These are phyloP conservation scores for Triglochin maritima DNA, from an alignment of 106 monocot species.

Conservation along the genomic window DNA sequence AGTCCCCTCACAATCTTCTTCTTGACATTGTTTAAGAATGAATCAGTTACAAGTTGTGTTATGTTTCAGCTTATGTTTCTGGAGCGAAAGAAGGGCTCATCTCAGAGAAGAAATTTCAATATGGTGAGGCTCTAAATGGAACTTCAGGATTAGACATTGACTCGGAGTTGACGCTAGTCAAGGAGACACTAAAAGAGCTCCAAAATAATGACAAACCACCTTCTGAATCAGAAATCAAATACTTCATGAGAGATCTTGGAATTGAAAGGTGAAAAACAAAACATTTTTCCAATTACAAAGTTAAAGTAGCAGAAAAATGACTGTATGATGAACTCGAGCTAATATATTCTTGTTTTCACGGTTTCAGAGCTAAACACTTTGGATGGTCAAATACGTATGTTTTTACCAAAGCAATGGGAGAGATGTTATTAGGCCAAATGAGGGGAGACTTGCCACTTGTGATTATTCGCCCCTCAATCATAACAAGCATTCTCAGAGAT, in stretches of 20 bases:
- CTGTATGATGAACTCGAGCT: neutral
- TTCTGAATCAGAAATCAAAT: slow-evolving; percentile 10
- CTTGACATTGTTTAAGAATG: neutral
- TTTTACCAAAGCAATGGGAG: slow-evolving; percentile 74
- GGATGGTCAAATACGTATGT: slow-evolving; percentile 89
- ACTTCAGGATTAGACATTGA: slow-evolving; percentile 32
- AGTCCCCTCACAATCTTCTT: neutral
- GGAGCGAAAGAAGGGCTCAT: slow-evolving; percentile 38
- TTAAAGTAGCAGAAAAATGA: too few relatives aligned
- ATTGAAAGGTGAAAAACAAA: slow-evolving; percentile 38
- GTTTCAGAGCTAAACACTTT: slow-evolving; percentile 37
- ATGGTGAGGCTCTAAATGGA: slow-evolving; percentile 39
- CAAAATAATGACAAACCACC: neutral
- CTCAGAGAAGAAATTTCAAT: slow-evolving; percentile 34
- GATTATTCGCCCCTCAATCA: slow-evolving; percentile 61
- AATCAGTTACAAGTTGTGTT: neutral
- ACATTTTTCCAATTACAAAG: neutral
- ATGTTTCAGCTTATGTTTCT: slow-evolving; percentile 45
- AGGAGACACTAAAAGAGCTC: slow-evolving; percentile 27
- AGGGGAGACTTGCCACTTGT: slow-evolving; percentile 50
- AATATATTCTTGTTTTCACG: neutral
- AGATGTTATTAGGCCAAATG: slow-evolving; percentile 55
- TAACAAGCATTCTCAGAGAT: slow-evolving; percentile 57
- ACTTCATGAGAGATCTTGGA: slow-evolving; percentile 42
- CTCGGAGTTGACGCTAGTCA: slow-evolving; percentile 29